Evolutionary conservation across 805 yeast species (phyloP), one percentile per base, ranked within the genome.

Genomic region (Pichia membranifaciens): DNA sequence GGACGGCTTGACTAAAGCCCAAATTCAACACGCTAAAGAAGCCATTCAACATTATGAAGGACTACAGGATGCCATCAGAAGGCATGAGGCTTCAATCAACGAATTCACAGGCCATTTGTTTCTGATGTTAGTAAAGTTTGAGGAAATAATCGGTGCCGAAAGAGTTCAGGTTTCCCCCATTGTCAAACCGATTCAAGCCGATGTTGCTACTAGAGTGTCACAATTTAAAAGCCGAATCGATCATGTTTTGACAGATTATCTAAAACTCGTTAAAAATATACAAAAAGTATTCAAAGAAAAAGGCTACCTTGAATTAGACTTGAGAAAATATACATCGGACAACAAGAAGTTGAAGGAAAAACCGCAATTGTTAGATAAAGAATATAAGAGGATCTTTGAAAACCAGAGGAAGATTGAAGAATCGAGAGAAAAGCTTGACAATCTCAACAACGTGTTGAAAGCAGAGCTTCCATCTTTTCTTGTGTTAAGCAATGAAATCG

Each of bases 381-480:
- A 73, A 42, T 69, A 68, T 41, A 66, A 65, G 43, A 59, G 61
- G 33, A 52, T 64, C 43, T 56, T 64, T 32, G 65, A 64, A 37
- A 58, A 60, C 21, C 61, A 63, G 43, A 61, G 60, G 49, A 59
- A 59, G 44, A 38, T 60, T 25, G 66, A 58, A 50, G 58, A 56
- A 45, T 63, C 54, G 51, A 66, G 52, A 48, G 64, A 49, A 57
- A 71, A 56, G 42, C 76, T 71, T 53, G 70, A 71, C 2, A 41
- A 50, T 10, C 51, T 68, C 32, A 75, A 77, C 55, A 51, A 55
- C 4, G 43, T 53, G 3, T 61, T 79, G 50, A 75, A 75, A 48
- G 49, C 48, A 28, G 84, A 78, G 37, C 54, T 80, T 1, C 82
- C 83, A 0, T 42, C 50, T 3, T 72, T 76, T 41, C 65, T 72